Conservation (phyloP, 371 early-diverging fungal genomes). For the Nematocida ironsii region DNA sequence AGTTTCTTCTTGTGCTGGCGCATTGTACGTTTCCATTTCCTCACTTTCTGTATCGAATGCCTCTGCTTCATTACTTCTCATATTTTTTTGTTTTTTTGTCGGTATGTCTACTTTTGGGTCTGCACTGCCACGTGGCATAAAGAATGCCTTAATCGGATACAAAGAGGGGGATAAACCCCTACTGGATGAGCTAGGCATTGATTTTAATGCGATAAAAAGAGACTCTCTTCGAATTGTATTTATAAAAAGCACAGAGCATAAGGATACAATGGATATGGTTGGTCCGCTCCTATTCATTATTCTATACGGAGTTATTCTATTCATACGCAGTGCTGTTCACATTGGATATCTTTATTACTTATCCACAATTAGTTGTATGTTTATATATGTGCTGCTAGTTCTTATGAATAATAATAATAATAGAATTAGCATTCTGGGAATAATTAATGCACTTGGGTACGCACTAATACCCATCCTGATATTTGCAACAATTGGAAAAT, state of each 20-base stretch:
- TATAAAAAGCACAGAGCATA: constrained; percentile 23
- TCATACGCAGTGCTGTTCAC: constrained; percentile 66
- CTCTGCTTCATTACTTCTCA: constrained; percentile 40
- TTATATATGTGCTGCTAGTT: constrained; percentile 63
- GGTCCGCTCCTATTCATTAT: constrained; percentile 68
- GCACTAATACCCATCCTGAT: constrained; percentile 65
- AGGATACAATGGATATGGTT: constrained; percentile 57
- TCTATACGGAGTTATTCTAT: constrained; percentile 60
- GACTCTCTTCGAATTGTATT: constrained; percentile 59
- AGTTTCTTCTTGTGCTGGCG: constrained; percentile 57
- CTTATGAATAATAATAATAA: constrained; percentile 32
- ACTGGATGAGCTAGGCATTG: constrained; percentile 69
- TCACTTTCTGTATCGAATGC: constrained; percentile 21
- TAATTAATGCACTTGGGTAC: constrained; percentile 67
- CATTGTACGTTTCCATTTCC: neutral
- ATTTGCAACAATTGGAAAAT: constrained; percentile 57
- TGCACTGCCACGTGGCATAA: constrained; percentile 50
- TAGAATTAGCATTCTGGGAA: constrained; percentile 40
- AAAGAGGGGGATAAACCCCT: constrained; percentile 65
- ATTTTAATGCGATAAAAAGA: constrained; percentile 61
- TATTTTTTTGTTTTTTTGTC: constrained; percentile 45
- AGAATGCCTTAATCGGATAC: constrained; percentile 62
- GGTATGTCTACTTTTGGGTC: constrained; percentile 30
- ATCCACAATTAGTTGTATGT: constrained; percentile 54
- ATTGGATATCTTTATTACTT: constrained; percentile 70